Evolutionary conservation across 805 yeast species (phyloP), one percentile per base, ranked within the genome.

Genomic region (Zygoascus flipseniorum): DNA sequence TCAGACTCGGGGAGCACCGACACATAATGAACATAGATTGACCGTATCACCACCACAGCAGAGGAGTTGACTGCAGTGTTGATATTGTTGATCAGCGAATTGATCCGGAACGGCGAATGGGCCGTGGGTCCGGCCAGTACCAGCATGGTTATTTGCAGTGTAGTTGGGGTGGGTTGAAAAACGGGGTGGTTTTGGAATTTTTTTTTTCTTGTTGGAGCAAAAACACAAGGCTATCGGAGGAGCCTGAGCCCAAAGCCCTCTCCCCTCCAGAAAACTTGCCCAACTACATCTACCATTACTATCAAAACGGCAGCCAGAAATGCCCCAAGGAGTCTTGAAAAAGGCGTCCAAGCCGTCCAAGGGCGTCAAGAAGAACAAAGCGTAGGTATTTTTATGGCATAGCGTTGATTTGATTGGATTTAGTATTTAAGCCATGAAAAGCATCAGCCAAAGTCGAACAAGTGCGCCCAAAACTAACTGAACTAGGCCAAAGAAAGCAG

Each of bases 51-150:
- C 45, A 78, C 77, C 52, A 89, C 84, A 51, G 83, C 82, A 9
- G 85, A 76, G 39, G 81, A 75, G 64, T 81, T 81, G 58, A 86
- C 83, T 58, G 82, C 78, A 58, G 79, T 78, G 72, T 86, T 85
- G 71, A 92, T 80, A 64, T 83, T 88, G 59, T 80, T 75, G 60
- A 81, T 75, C 72, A 90, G 75, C 60, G 78, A 85, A 56, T 82
- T 78, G 59, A 89, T 83, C 72, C 98, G 81, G 71, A 92, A 92
- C 50, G 79, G 79, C 51, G 98, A 90, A 66, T 89, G 76, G 58
- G 97, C 97, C 65, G 78, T 79, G 48, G 97, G 95, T 54, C 99
- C 99, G 47, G 96, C 85, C 60, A 89, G 75, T 56, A 79, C 71
- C 61, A 78, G 67, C 73, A 60, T 60, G 18, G 20, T 10, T 11